Conservation (phyloP, 2,329 filamentous ascomycete genomes). For the Arthrobotrys megalospora region DNA sequence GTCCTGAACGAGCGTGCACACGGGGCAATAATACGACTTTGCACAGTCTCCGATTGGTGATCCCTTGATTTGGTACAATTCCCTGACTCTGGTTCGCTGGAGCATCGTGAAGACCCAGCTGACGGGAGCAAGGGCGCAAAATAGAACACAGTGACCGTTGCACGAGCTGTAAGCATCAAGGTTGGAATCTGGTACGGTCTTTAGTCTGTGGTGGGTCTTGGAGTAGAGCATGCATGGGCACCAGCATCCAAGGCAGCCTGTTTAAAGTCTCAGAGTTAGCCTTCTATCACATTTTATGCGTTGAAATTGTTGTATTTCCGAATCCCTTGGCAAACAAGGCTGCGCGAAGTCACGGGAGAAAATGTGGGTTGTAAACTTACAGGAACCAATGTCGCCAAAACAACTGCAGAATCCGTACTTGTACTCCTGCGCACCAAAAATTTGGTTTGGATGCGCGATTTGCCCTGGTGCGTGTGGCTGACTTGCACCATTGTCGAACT, state of each 20-base stretch:
- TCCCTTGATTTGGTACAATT: conserved; percentile 64
- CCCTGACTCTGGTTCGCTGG: conserved; percentile 64
- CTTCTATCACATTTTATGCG: conserved; percentile 18
- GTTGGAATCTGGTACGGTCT: conserved; percentile 64
- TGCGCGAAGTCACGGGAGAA: conserved; percentile 5
- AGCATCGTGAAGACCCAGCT: conserved; percentile 64
- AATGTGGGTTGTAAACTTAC: conserved; percentile 57
- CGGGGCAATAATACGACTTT: conserved; percentile 64
- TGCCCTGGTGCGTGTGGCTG: conserved; percentile 64
- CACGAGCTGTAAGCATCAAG: conserved; percentile 62
- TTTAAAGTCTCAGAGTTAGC: conserved; percentile 28
- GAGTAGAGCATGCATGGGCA: conserved; percentile 65
- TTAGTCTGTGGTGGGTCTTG: conserved; percentile 64
- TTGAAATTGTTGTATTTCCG: conserved; percentile 32
- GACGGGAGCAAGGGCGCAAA: conserved; percentile 63
- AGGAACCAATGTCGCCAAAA: conserved; percentile 64
- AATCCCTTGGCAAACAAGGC: conserved; percentile 9
- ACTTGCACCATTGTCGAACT: conserved; percentile 56
- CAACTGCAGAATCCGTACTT: conserved; percentile 64
- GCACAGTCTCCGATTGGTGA: conserved; percentile 63
- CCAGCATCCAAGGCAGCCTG: conserved; percentile 64
- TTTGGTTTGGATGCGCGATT: conserved; percentile 65
- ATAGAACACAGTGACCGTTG: conserved; percentile 63
- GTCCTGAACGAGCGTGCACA: conserved; percentile 64
- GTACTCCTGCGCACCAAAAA: conserved; percentile 64